phyloP scores from a whole-genome alignment of 768 basidiomycete species.

The Leccinellum luteum region DNA sequence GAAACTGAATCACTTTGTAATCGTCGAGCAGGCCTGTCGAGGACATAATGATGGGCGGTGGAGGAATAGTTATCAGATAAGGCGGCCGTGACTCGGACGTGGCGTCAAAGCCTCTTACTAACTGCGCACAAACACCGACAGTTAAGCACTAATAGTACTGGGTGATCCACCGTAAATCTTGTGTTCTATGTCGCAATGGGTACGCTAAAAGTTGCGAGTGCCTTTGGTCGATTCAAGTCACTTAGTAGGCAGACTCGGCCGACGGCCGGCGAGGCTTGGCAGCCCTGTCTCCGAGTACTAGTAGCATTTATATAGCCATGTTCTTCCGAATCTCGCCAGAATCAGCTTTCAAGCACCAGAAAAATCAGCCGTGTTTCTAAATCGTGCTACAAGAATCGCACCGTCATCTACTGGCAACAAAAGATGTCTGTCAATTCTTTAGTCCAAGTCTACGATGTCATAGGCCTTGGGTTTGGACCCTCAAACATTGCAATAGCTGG shows the following conservation, averaged over 20 bases:
- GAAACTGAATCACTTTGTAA: slow-evolving; percentile 11
- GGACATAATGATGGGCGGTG: not conserved
- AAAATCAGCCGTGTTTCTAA: not conserved
- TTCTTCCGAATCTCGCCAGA: not conserved
- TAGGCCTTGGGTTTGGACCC: slow-evolving; percentile 53
- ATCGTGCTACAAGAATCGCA: not conserved
- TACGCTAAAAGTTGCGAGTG: not conserved
- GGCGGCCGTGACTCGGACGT: too few species aligned
- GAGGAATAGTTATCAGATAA: slow-evolving; percentile 10
- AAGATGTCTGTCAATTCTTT: slow-evolving; percentile 5
- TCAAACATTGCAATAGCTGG: slow-evolving; percentile 51
- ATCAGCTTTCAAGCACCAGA: not conserved
- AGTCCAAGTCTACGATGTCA: slow-evolving; percentile 37
- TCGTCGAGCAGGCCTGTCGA: not conserved
- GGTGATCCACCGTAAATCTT: not conserved
- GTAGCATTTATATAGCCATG: not conserved
- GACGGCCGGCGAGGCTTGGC: not conserved
- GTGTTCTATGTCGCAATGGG: not conserved
- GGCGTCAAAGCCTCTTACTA: not conserved
- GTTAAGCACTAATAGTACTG: too few species aligned
- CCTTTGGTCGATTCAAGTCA: not conserved
- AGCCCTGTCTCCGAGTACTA: not conserved
- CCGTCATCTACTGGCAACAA: not conserved
- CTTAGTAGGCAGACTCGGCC: not conserved
- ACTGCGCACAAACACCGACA: not conserved